A percentile compares a stretch with the other conserved stretches of the same genome.
Conservation (phyloP, 208 protist species). For the Histomonas meleagridis region DNA sequence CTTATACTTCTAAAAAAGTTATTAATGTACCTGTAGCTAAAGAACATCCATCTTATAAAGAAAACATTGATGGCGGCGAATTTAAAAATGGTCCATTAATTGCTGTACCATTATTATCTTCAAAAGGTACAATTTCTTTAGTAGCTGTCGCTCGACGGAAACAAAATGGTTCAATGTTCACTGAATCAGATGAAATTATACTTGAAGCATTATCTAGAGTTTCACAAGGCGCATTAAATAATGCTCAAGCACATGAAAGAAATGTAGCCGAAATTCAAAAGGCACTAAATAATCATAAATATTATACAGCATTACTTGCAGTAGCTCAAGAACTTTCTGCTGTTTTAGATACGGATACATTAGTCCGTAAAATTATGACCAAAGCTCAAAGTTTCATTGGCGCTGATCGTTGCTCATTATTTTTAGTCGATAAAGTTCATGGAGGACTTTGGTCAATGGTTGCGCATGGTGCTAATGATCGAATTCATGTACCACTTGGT, state of each 20-base stretch:
- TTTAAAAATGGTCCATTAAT: not conserved
- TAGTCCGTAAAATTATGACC: conserved; percentile 19
- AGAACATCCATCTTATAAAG: not conserved
- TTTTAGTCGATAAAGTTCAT: not conserved
- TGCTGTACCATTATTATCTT: not conserved
- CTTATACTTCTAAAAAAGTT: not conserved
- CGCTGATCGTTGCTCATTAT: conserved; percentile 2
- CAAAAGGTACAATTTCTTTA: not conserved
- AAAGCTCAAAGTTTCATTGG: conserved; percentile 30
- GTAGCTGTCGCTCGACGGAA: conserved; percentile 21
- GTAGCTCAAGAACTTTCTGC: conserved; percentile 12
- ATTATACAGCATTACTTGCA: not conserved
- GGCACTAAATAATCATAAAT: conserved; percentile 14
- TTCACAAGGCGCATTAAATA: not conserved
- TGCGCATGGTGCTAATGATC: not conserved
- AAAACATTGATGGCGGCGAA: not conserved
- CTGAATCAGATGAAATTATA: conserved; percentile 14
- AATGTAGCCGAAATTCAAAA: conserved; percentile 6
- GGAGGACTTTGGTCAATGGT: conserved; percentile 20
- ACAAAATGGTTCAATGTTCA: not conserved
- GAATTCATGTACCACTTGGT: conserved; percentile 36
- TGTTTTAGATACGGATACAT: conserved; percentile 2
- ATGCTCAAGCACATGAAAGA: conserved; percentile 10
- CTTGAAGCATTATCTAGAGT: not conserved
- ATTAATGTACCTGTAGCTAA: not conserved